phyloP scores from a whole-genome alignment of 257 asterid genomes.

The Solanum megistacrolobum region DNA sequence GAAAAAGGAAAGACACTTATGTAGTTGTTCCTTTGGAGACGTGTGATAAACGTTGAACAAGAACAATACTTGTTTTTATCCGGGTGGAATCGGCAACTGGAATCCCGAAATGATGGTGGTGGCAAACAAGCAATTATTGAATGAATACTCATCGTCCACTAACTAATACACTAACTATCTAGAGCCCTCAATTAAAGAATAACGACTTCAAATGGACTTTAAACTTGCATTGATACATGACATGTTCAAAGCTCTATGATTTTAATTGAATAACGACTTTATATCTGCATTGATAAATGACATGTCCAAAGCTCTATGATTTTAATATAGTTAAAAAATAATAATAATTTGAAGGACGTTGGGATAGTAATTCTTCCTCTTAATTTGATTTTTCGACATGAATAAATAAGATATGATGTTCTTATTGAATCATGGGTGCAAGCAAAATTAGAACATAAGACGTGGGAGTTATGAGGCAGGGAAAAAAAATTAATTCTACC shows the following conservation, averaged over 20 bases:
- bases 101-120: background rate
- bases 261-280: background rate
- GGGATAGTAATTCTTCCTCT: background rate
- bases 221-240: background rate
- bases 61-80: background rate
- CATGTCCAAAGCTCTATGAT: background rate
- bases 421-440: background rate
- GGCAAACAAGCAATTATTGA: background rate
- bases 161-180: background rate
- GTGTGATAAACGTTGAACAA: background rate
- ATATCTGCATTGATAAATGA: background rate
- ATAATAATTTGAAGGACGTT: background rate
- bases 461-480: background rate
- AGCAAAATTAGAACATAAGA: background rate
- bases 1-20: background rate
- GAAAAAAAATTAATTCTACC: background rate
- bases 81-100: background rate
- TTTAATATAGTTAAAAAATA: no score
- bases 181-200: background rate
- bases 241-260: background rate
- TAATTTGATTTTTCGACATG: background rate
- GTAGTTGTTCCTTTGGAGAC: background rate
- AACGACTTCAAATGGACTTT: background rate
- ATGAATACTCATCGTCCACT: background rate
- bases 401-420: background rate